Percentiles rank a stretch among this genome's conserved stretches.
Conservation (phyloP, 176 grass and related monocot genomes). For the Cocos nucifera region DNA sequence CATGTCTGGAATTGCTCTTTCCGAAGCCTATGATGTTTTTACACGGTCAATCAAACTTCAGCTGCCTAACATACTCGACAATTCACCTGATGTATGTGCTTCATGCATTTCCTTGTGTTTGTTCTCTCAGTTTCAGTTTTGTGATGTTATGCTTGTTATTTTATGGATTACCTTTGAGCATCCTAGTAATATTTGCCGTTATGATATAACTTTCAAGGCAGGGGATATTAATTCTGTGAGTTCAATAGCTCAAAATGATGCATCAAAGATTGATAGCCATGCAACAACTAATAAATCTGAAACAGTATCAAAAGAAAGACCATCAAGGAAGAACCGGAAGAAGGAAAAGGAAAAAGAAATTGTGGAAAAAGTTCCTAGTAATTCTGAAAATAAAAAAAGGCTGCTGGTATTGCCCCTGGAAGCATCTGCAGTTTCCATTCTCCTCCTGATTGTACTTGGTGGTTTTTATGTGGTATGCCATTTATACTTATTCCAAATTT, state of each 20-base stretch:
- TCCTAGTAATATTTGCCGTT: slow-evolving; percentile 26
- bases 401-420: slow-evolving; percentile 76
- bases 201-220: slow-evolving; percentile 40
- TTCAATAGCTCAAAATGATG: slow-evolving; percentile 34
- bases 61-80: slow-evolving; percentile 55
- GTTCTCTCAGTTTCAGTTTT: too few relatives aligned
- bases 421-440: slow-evolving; percentile 62
- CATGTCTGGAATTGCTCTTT: slow-evolving; percentile 93
- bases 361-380: slow-evolving; percentile 41
- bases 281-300: slow-evolving; percentile 46
- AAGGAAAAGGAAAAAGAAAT: slow-evolving; percentile 57
- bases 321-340: slow-evolving; percentile 78
- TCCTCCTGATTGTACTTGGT: slow-evolving; percentile 71
- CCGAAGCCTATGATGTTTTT: slow-evolving; percentile 72
- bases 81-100: slow-evolving; percentile 49
- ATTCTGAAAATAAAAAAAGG: slow-evolving; percentile 52
- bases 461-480: slow-evolving; percentile 93
- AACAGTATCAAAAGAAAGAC: slow-evolving; percentile 64
- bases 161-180: not conserved
- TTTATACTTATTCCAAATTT: too few relatives aligned
- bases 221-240: slow-evolving; percentile 35
- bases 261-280: slow-evolving; percentile 29
- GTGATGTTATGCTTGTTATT: too few relatives aligned
- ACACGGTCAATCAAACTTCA: slow-evolving; percentile 85
- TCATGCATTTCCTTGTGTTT: slow-evolving; percentile 26